Percentiles rank a stretch among this genome's conserved stretches.
These are phyloP conservation scores for Salvia miltiorrhiza DNA, from an alignment of 257 asterid species.

Conservation along the genomic window DNA sequence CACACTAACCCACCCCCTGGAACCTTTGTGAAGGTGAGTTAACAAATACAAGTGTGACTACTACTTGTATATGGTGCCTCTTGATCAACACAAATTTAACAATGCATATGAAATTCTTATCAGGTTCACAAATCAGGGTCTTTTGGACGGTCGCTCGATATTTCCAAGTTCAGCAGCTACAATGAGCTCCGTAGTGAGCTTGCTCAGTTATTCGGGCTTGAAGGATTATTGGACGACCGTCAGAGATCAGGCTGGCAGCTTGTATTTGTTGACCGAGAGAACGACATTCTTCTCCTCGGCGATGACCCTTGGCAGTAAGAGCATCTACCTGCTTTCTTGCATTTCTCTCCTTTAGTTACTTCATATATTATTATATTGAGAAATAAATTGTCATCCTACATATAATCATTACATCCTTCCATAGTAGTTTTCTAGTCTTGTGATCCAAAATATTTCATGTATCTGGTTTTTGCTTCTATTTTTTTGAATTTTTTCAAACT, in stretches of 20 bases:
- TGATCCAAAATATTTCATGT: not conserved
- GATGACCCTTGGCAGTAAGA: constrained; percentile 98
- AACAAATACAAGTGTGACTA: not conserved
- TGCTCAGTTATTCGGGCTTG: constrained; percentile 88
- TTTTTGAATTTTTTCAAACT: not conserved
- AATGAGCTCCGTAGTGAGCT: constrained; percentile 87
- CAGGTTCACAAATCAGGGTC: constrained; percentile 97
- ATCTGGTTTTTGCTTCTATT: not conserved
- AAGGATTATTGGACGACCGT: constrained; percentile 93
- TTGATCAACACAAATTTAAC: not conserved
- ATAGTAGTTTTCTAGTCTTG: not conserved
- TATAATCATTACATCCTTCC: not conserved
- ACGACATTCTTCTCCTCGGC: constrained; percentile 97
- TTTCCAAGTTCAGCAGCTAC: constrained; percentile 92
- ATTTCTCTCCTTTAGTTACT: not conserved
- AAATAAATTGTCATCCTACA: not conserved
- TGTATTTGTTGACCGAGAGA: constrained; percentile 98
- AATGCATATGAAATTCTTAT: not conserved
- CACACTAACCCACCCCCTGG: constrained; percentile 49
- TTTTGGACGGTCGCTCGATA: constrained; percentile 84
- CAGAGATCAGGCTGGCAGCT: constrained; percentile 99
- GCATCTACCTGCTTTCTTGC: constrained; percentile 19
- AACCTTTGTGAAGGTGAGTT: constrained; percentile 86
- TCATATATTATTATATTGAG: not conserved
- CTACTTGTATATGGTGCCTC: not conserved